These are phyloP conservation scores for Candida yuanshanica DNA, from an alignment of 805 yeast genomes.

Conservation along the genomic window DNA sequence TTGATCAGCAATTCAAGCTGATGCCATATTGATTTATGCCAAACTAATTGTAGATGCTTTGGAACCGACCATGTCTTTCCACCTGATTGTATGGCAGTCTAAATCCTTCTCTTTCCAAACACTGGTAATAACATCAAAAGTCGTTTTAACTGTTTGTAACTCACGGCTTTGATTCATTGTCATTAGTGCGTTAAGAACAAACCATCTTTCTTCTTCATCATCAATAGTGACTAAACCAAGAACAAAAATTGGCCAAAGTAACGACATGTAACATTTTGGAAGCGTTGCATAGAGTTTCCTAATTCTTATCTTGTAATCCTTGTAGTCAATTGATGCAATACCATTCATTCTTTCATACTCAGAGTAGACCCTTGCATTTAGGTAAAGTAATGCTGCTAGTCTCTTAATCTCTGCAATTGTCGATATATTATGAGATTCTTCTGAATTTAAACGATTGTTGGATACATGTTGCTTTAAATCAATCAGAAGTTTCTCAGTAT, in stretches of 20 bases:
- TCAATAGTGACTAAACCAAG: constrained; percentile 30
- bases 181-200: constrained; percentile 29
- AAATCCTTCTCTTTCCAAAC: constrained; percentile 39
- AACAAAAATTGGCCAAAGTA: constrained; percentile 37
- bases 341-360: constrained; percentile 12
- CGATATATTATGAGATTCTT: constrained; percentile 17
- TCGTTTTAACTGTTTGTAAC: constrained; percentile 33
- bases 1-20: too few species aligned
- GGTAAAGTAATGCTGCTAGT: constrained; percentile 29
- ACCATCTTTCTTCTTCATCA: constrained; percentile 33
- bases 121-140: constrained; percentile 28
- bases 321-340: constrained; percentile 13
- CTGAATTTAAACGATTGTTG: constrained; percentile 12
- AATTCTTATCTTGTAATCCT: constrained; percentile 18
- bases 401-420: constrained; percentile 35
- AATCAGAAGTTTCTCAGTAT: constrained; percentile 22
- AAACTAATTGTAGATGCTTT: constrained; percentile 33
- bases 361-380: constrained; percentile 30
- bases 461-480: constrained; percentile 23
- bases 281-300: constrained; percentile 20
- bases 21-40: constrained; percentile 26
- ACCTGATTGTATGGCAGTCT: constrained; percentile 22
- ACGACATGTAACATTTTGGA: constrained; percentile 30
- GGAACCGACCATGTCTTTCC: constrained; percentile 34
- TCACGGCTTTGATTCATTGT: constrained; percentile 33